Base-by-base conservation (phyloP, 31 red algal genomes). In the Odonthalia washingtoniensis region DNA sequence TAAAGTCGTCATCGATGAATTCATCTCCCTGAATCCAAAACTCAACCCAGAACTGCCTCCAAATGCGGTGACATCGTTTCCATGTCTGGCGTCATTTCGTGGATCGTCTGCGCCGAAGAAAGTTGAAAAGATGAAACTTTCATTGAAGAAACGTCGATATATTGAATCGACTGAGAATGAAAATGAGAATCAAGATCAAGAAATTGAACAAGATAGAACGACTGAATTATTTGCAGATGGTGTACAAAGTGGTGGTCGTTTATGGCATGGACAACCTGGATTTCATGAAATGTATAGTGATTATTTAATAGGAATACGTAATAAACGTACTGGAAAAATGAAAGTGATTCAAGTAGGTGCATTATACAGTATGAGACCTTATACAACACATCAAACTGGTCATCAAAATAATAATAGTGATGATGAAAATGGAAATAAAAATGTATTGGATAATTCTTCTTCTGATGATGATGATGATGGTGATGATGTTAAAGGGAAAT, bases 261-360 rank as follows among this genome's bases (percentile, higher is more conserved):
- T 57, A 14, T 57, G 49, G 49, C 49, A 57, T 21, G 49, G 12
- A 14, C 9, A 57, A 57, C 74, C 53, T 27, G 81, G 90, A 31
- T 78, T 73, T 75, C 72, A 86, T 36, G 82, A 86, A 16, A 33
- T 92, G 68, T 85, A 86, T 40, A 64, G 45, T 31, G 82, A 92
- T 60, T 86, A 92, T 57, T 92, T 86, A 33, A 63, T 92, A 24
- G 90, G 90, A 42, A 76, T 92, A 41, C 90, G 83, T 61, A 79
- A 85, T 38, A 86, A 86, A 67, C 78, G 72, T 28, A 92, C 81
- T 64, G 76, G 82, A 36, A 77, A n/a, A 5, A 70, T 84, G 40
- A 46, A 65, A 5, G 75, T 92, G 2, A 34, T 92, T 32, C 60
- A 86, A 81, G 81, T 85, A 6, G 82, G 40, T 28, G 82, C 73